Base-by-base conservation (phyloP, 148 eudicot genomes). In the Camellia japonica region DNA sequence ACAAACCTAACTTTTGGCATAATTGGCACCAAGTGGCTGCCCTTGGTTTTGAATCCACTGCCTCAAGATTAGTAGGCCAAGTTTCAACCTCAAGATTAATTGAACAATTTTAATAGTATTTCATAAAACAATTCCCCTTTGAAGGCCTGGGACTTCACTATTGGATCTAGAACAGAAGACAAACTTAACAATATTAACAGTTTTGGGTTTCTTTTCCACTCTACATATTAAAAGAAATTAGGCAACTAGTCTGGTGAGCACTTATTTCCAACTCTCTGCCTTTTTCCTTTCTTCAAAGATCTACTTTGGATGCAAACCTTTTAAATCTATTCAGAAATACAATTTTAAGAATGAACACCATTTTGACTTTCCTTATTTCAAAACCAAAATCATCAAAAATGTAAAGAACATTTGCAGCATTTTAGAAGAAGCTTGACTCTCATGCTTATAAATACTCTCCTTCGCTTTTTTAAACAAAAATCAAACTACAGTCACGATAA, bases 401-500 rank as follows among this genome's bases (percentile, higher is more conserved):
- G 61, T 44, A 52, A 72, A 72, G 73, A 59, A 52, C 43, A 20
- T 19, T 23, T 3, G 5, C 19, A 5, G 46, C 18, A 7, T 13
- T 56, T 23, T 72, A 20, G 42, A 23, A 10, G 60, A 23, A 10
- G 60, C 61, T 54, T 2, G n/a, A 30, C 62, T 73, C 62, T 38
- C 63, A 52, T 12, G 61, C 61, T 12, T 14, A 7, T 72, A 23
- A 51, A 54, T 72, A 72, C 44, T 52, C 38, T 46, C 41, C 74
- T 70, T 47, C 3, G 38, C 74, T 13, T 18, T 46, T 49, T 42
- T 6, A 70, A 70, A 11, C n/a, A 44, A 49, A 56, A 10, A 80
- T 41, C 38, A 56, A 77, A 63, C 64, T 42, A 41, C 61, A 49
- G 23, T 73, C 51, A 56, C 55, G 79, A 81, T 11, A 44, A 62